Percentiles rank a stretch among this genome's conserved stretches.
Evolutionary conservation across 1,139 yeast species (phyloP).

Genomic region (Nakaseomyces bracarensis): DNA sequence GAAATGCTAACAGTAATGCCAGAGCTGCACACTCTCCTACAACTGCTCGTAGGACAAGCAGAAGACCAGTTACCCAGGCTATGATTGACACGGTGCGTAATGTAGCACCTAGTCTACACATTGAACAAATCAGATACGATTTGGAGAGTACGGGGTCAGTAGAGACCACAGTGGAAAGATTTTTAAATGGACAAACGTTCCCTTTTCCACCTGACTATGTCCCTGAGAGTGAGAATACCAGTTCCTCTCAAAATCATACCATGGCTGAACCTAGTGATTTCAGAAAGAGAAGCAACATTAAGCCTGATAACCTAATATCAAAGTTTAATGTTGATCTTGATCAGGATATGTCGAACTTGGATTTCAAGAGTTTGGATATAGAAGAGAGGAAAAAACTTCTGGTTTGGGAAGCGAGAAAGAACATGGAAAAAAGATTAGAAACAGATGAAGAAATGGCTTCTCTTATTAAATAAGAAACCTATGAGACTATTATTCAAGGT

Average conservation of each 20-base stretch:
- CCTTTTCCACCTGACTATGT: slow-evolving; percentile 51
- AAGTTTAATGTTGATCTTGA: slow-evolving; percentile 25
- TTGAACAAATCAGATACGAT: slow-evolving; percentile 56
- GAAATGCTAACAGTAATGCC: slow-evolving; percentile 2
- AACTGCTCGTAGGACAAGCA: slow-evolving; percentile 10
- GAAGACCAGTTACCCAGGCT: slow-evolving; percentile 54
- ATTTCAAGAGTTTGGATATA: slow-evolving; percentile 20
- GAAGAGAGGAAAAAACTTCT: slow-evolving; percentile 27
- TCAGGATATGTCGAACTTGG: slow-evolving; percentile 17
- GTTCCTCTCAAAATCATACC: background rate
- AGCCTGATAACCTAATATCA: slow-evolving; percentile 26
- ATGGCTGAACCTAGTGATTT: slow-evolving; percentile 18
- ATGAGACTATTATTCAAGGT: no score
- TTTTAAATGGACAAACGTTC: slow-evolving; percentile 49
- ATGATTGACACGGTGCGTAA: slow-evolving; percentile 80
- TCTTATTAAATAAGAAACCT: background rate
- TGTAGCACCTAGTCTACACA: slow-evolving; percentile 61
- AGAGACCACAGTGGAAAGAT: slow-evolving; percentile 63
- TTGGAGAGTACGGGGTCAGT: slow-evolving; percentile 62
- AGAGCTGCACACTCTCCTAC: slow-evolving; percentile 15
- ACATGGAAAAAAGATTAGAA: slow-evolving; percentile 22
- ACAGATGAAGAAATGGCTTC: slow-evolving; percentile 17
- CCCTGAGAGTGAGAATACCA: slow-evolving; percentile 6
- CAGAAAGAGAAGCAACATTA: slow-evolving; percentile 27
- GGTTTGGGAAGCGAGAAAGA: slow-evolving; percentile 31